Evolutionary conservation across 176 grass and related monocot genomes (phyloP).

Genomic region (Cenchrus fungigraminus): DNA sequence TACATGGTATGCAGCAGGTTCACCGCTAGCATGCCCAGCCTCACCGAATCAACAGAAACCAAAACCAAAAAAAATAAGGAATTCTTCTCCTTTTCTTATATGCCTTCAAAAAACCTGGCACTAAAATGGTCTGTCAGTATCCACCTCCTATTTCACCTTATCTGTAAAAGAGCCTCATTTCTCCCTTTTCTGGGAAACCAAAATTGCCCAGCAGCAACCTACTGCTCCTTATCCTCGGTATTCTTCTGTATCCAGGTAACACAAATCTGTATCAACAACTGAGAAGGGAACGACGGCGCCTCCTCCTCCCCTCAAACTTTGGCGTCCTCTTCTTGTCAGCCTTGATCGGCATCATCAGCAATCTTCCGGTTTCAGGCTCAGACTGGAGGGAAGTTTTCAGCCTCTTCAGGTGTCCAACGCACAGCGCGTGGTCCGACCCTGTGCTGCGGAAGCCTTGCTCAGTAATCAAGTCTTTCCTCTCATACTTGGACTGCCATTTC

Average conservation of each 20-base stretch:
- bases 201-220: background rate
- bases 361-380: conserved; percentile 50
- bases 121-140: conserved; percentile 23
- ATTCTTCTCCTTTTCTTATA: background rate
- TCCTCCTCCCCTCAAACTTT: conserved; percentile 49
- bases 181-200: background rate
- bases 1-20: conserved; percentile 39
- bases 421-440: conserved; percentile 53
- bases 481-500: conserved; percentile 83
- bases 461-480: conserved; percentile 47
- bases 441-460: conserved; percentile 5
- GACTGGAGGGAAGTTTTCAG: conserved; percentile 63
- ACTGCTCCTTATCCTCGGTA: background rate
- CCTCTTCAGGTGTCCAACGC: conserved; percentile 62
- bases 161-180: background rate
- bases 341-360: conserved; percentile 57
- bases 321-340: conserved; percentile 67
- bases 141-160: conserved; percentile 16
- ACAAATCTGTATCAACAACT: conserved; percentile 41
- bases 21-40: conserved; percentile 32
- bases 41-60: conserved; percentile 18
- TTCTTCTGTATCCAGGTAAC: conserved; percentile 18
- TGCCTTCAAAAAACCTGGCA: conserved; percentile 55
- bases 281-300: conserved; percentile 48
- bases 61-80: background rate